A percentile compares a stretch with the other conserved stretches of the same genome.
Evolutionary conservation across 352 stramenopile genomes (phyloP).

Genomic region (Phytophthora cajani): DNA sequence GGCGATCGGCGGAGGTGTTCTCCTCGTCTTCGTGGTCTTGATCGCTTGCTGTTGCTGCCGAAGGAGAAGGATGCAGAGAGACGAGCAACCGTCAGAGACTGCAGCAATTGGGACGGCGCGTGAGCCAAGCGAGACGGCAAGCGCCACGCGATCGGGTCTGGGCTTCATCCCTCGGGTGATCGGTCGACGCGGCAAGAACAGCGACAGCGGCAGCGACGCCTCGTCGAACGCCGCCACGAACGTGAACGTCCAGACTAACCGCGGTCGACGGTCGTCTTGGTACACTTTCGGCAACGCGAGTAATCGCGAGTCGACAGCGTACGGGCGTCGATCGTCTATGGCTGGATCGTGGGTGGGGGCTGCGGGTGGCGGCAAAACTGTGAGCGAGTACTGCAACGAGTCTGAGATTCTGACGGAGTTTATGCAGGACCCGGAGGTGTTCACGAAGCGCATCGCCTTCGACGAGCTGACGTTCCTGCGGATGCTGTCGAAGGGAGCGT

Average conservation of each 20-base stretch:
- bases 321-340: constrained; percentile 37
- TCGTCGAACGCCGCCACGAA: constrained; percentile 31
- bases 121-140: constrained; percentile 12
- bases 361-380: constrained; percentile 44
- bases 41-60: constrained; percentile 28
- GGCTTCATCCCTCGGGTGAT: constrained; percentile 30
- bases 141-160: constrained; percentile 14
- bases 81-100: constrained; percentile 7
- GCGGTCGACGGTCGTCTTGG: constrained; percentile 37
- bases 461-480: constrained; percentile 74
- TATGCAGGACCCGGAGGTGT: constrained; percentile 54
- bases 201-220: constrained; percentile 26
- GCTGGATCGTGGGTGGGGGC: constrained; percentile 33
- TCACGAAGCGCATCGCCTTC: constrained; percentile 63
- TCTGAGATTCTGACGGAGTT: constrained; percentile 62
- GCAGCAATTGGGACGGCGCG: constrained; percentile 12
- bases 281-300: constrained; percentile 40
- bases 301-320: constrained; percentile 28
- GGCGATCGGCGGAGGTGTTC: constrained; percentile 22
- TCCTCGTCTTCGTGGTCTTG: constrained; percentile 25
- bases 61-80: constrained; percentile 26
- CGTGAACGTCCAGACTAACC: constrained; percentile 27
- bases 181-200: constrained; percentile 20
- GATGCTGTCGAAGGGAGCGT: constrained; percentile 72
- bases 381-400: constrained; percentile 70